Evolutionary conservation across 1,284 basidiomycete genomes (phyloP), one percentile per base, ranked within the genome.

Genomic region (Ceratobasidium sp.): DNA sequence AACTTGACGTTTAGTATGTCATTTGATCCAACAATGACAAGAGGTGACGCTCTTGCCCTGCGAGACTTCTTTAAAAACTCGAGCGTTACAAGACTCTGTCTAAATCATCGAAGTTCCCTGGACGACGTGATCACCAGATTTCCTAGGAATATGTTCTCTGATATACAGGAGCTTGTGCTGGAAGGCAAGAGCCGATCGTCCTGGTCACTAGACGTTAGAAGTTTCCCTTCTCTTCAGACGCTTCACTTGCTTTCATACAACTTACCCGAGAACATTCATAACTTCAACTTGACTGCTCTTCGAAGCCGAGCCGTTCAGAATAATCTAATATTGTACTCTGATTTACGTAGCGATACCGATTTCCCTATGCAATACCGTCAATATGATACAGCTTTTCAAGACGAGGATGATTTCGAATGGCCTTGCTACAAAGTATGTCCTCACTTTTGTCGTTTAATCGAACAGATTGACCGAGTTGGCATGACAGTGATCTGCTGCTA

Each of bases 191-290:
- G 21, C 8, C 32, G 2, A 18, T 5, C 32, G 4, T 9, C 9
- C 5, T 39, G 34, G 16, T n/a, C 32, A 5, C 26, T 60, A n/a
- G 9, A 28, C 9, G 9, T n/a, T 18, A 39, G 45, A 4, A 23
- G 58, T 10, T 60, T 60, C 26, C 58, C 58, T 60, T 45, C 23
- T 9, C 41, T 60, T 26, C 58, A n/a, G 10, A 60, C 58, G 16
- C 39, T 60, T 5, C 58, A 60, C 23, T 12, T 45, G 26, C 36
- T 60, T 6, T 4, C 16, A 2, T 26, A 26, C 32, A 5, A n/a
- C 14, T 5, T 6, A 16, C 34, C 30, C 23, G 8, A 3, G n/a
- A 12, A 34, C 3, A 2, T 60, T 26, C 12, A 26, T 23, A 6
- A 2, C 8, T 60, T 21, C 16, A 16, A n/a, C 43, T 5, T 39